phyloP scores from a whole-genome alignment of 2,329 filamentous ascomycete species.

The Aureobasidium sp. region DNA sequence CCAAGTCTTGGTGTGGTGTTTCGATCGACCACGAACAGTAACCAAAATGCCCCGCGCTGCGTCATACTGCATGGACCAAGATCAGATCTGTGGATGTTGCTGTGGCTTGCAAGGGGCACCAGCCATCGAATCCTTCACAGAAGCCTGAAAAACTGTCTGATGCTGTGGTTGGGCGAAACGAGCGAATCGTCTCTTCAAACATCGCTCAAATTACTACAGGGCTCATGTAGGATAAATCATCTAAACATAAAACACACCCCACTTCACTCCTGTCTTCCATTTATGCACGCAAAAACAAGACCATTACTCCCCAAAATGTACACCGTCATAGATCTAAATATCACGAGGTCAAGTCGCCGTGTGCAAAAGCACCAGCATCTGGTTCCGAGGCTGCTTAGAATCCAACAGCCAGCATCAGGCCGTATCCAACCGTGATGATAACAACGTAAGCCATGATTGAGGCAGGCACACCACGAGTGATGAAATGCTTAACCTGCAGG shows the following conservation, averaged over 20 bases:
- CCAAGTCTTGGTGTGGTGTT: not conserved
- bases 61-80: not conserved
- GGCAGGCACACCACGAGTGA: conserved; percentile 84
- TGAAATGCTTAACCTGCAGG: conserved; percentile 85
- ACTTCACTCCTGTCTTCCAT: not conserved
- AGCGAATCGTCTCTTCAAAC: not conserved
- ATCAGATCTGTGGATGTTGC: conserved; percentile 1
- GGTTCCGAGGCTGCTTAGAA: not conserved
- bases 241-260: conserved; percentile 4
- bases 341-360: not conserved
- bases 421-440: conserved; percentile 84
- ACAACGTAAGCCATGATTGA: conserved; percentile 75
- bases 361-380: not conserved
- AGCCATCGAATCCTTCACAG: not conserved
- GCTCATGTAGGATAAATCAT: not conserved
- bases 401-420: conserved; percentile 71
- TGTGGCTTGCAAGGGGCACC: not conserved
- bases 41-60: not conserved
- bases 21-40: not conserved
- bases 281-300: not conserved
- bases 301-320: not conserved
- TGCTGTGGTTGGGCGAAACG: not conserved
- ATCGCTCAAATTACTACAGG: not conserved
- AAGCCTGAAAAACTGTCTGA: not conserved
- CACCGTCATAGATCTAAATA: not conserved